Evolutionary conservation across 768 basidiomycete species (phyloP), one percentile per base, ranked within the genome.

Genomic region (Candolleomyces efflorescens): DNA sequence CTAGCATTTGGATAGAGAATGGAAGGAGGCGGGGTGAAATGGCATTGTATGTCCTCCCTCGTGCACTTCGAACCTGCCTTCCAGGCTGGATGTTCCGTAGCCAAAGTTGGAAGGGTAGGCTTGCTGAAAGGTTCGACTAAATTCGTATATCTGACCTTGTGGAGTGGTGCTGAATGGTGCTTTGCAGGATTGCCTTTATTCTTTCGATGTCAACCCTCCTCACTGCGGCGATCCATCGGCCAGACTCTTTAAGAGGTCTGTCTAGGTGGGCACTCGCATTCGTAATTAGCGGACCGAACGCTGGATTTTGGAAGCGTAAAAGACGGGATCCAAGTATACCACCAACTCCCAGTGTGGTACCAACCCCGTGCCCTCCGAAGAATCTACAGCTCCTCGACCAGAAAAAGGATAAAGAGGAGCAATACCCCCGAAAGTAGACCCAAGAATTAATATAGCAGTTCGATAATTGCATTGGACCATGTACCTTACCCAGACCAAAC

Each of bases 1-100:
- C 78, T 56, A 90, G 89, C 55, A 90, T 92, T 44, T 90, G 85
- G 83, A 79, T 92, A 24, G 90, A 92, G 66, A 83, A 86, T 59
- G 85, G 84, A 2, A 74, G 75, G 55, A 73, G 90, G 60, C 74
- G 90, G 53, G 88, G 89, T 4, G 90, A 92, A 71, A 89, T 92
- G 74, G 85, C 89, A 0, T 67, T 92, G 27, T 92, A 92, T 63
- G 90, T 91, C 53, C 72, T 92, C 4, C 89, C 90, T 2, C 76
- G 81, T 55, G 90, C 89, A 12, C 60, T 92, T 27, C 75, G 86
- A 45, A 77, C 89, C 0, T 82, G 76, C 53, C 66, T 92, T n/a
- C 80, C 88, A 0, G 72, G 81, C 58, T 65, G 63, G 4, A 85
- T 83, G 81, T 47, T 83, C 22, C 75, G 73, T 58, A 78, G 75